These are phyloP conservation scores for Pleurotus giganteus DNA, from an alignment of 768 basidiomycete genomes.

Conservation along the genomic window DNA sequence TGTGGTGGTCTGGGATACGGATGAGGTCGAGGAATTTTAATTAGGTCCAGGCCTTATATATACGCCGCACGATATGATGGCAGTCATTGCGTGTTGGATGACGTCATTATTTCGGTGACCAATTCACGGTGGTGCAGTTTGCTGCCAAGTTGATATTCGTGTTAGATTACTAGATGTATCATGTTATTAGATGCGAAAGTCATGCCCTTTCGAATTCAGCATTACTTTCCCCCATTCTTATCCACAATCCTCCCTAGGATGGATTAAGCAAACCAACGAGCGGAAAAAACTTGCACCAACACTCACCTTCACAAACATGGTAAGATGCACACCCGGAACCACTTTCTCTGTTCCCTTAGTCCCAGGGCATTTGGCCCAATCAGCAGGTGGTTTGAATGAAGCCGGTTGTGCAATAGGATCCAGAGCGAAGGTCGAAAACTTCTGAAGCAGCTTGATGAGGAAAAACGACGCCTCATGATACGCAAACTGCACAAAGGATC, in stretches of 20 bases:
- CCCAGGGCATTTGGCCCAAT: constrained; percentile 38
- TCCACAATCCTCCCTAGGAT: not conserved
- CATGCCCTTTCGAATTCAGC: too few relatives aligned
- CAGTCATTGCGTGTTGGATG: too few relatives aligned
- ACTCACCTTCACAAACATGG: constrained; percentile 47
- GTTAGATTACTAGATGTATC: too few relatives aligned
- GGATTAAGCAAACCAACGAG: not conserved
- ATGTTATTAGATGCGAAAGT: not conserved
- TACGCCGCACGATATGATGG: too few relatives aligned
- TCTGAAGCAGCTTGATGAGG: constrained; percentile 57
- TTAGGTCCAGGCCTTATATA: too few relatives aligned
- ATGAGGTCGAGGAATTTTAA: too few relatives aligned
- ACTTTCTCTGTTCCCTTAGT: constrained; percentile 46
- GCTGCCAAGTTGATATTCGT: too few relatives aligned
- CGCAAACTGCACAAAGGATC: constrained; percentile 44
- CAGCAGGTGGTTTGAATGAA: constrained; percentile 38
- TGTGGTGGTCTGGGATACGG: too few relatives aligned
- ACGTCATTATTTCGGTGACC: too few relatives aligned
- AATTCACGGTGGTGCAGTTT: too few relatives aligned
- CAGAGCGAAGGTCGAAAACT: constrained; percentile 44
- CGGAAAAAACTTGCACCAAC: not conserved
- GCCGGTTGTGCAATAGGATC: constrained; percentile 43
- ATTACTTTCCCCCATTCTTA: constrained; percentile 15
- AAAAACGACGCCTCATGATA: constrained; percentile 67
- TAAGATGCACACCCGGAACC: constrained; percentile 47